Base-by-base conservation (phyloP, 345 rosid genomes). In the Clarkia xantiana region DNA sequence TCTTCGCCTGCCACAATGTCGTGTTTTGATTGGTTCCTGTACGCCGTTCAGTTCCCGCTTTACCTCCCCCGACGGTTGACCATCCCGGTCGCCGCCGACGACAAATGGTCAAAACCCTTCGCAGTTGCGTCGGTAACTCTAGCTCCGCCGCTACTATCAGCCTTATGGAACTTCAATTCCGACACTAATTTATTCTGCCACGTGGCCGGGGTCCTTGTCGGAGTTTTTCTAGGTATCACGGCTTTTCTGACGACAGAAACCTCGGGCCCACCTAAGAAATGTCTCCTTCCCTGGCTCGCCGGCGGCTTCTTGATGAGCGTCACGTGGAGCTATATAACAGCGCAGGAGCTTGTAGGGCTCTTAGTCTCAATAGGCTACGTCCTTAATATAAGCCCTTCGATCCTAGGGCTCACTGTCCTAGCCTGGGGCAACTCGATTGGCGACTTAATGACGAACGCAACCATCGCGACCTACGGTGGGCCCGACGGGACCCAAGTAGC, bases 391-490 rank as follows among this genome's bases (percentile, higher is more conserved):
- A 79, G 75, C 16, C 81, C 91, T 51, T 73, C 94, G 4, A 83
- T 86, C 52, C 60, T 90, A 18, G 97, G 88, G 46, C 63, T 90
- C 15, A 90, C 96, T 2, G 78, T 81, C 49, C 70, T 90, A 14
- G 91, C 97, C 6, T 86, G 97, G 97, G 97, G 97, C 2, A 90
- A 90, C 61, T 90, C 97, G 2, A 40, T 83, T 1, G 95, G 96
- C 17, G 94, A 90, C 65, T 57, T 90, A 36, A 73, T 86, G 22
- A 76, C 97, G 29, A 79, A 86, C 53, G 55, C 74, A 45, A 76
- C 91, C 10, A 62, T 86, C 71, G 88, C 96, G 0, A 16, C 73
- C 59, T 76, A 75, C 17, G 86, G 91, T 44, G 84, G 96, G 11
- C 57, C 63, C 2, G 65, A 69, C 44, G 94, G 97, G 10, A 85